phyloP scores from a whole-genome alignment of 371 early-diverging fungal genomes.

The Rhizopus arrhizus region DNA sequence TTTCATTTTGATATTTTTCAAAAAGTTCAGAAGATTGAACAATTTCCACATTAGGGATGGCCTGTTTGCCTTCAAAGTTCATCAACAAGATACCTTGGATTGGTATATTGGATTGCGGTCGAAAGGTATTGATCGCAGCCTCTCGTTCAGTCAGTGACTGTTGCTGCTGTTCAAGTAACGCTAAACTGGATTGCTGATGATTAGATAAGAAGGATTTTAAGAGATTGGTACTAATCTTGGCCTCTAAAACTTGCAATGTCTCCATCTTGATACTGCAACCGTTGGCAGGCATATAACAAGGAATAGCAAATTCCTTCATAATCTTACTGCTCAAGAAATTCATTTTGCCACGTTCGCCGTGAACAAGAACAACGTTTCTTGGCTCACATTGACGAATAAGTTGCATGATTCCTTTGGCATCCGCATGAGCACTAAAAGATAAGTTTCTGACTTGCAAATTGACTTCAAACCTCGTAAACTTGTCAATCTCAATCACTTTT shows the following conservation, averaged over 20 bases:
- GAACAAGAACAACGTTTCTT: constrained; percentile 96
- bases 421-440: constrained; percentile 99
- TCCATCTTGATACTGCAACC: constrained; percentile 75
- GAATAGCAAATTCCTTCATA: constrained; percentile 79
- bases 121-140: background rate
- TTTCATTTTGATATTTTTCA: constrained; percentile 8
- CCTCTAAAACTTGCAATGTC: constrained; percentile 58
- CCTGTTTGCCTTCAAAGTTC: constrained; percentile 17
- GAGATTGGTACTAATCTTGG: constrained; percentile 58
- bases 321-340: constrained; percentile 82
- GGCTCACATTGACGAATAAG: constrained; percentile 93
- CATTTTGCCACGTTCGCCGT: constrained; percentile 97
- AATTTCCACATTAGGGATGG: constrained; percentile 22
- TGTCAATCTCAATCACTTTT: constrained; percentile 80
- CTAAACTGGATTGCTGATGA: background rate
- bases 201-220: constrained; percentile 42
- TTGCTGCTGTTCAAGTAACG: background rate
- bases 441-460: constrained; percentile 94
- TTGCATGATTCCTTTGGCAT: constrained; percentile 98
- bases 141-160: background rate
- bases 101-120: constrained; percentile 21
- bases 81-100: constrained; percentile 25
- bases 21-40: constrained; percentile 14
- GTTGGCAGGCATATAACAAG: constrained; percentile 90
- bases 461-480: constrained; percentile 75